phyloP scores from a whole-genome alignment of 805 yeast genomes.

The Peterozyma xylosa region DNA sequence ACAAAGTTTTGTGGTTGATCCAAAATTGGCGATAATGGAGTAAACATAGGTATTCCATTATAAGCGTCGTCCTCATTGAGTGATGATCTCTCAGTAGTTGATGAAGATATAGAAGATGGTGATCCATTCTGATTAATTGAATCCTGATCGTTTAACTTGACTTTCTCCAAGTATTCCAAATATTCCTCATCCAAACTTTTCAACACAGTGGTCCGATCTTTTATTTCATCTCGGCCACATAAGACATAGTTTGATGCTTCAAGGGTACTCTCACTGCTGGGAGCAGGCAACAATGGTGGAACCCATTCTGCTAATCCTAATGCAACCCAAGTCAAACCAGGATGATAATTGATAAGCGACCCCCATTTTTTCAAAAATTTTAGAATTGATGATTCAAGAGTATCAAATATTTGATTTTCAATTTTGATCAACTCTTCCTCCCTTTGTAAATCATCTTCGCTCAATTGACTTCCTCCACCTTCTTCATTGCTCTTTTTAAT shows the following conservation, averaged over 20 bases:
- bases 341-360: slow-evolving; percentile 63
- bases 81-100: neutral
- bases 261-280: slow-evolving; percentile 14
- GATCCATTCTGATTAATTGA: neutral
- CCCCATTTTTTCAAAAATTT: slow-evolving; percentile 78
- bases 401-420: slow-evolving; percentile 46
- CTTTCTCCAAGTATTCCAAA: slow-evolving; percentile 20
- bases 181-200: slow-evolving; percentile 23
- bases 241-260: slow-evolving; percentile 38
- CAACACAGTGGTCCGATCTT: slow-evolving; percentile 24
- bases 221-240: slow-evolving; percentile 42
- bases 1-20: too few relatives aligned
- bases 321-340: slow-evolving; percentile 84
- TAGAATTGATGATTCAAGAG: slow-evolving; percentile 51
- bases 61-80: neutral
- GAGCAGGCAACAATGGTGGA: slow-evolving; percentile 41
- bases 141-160: neutral
- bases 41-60: too few relatives aligned
- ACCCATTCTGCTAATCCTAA: slow-evolving; percentile 85
- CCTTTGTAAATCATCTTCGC: neutral
- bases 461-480: neutral
- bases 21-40: too few relatives aligned
- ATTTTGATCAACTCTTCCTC: slow-evolving; percentile 28
- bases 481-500: slow-evolving; percentile 3
- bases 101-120: neutral